These are phyloP conservation scores for Thermothelomyces thermophilus DNA, from an alignment of 2,329 filamentous ascomycete genomes.

Conservation along the genomic window DNA sequence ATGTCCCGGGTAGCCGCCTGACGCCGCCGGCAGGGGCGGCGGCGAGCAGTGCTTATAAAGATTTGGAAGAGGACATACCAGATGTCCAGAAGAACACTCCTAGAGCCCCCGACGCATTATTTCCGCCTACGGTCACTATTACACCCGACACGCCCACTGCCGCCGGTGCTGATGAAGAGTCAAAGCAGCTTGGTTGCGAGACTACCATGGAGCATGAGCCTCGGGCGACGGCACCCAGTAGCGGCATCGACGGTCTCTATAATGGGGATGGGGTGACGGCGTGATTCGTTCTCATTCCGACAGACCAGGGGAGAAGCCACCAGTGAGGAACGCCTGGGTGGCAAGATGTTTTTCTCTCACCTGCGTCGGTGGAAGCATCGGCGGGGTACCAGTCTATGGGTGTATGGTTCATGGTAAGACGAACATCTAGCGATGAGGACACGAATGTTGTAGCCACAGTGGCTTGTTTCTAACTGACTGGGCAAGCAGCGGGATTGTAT, in stretches of 20 bases:
- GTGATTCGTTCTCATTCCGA: no score
- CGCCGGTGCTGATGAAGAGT: slow-evolving; percentile 31
- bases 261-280: no score
- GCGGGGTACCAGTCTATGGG: background rate
- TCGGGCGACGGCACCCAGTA: slow-evolving; percentile 30
- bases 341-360: no score
- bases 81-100: slow-evolving; percentile 24
- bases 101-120: slow-evolving; percentile 21
- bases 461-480: background rate
- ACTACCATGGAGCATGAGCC: slow-evolving; percentile 31
- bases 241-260: slow-evolving; percentile 3
- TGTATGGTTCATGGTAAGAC: background rate
- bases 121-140: slow-evolving; percentile 41
- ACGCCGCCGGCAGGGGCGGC: slow-evolving; percentile 17
- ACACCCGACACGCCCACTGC: slow-evolving; percentile 44
- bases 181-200: slow-evolving; percentile 40
- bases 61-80: background rate
- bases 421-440: background rate
- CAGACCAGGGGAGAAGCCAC: background rate
- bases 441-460: background rate
- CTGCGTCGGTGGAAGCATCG: no score
- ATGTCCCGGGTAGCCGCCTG: slow-evolving; percentile 22
- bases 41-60: background rate
- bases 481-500: background rate
- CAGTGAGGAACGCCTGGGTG: background rate